Evolutionary conservation across 2,329 filamentous ascomycete species (phyloP), one percentile per base, ranked within the genome.

Genomic region (Verticillium klebahnii): DNA sequence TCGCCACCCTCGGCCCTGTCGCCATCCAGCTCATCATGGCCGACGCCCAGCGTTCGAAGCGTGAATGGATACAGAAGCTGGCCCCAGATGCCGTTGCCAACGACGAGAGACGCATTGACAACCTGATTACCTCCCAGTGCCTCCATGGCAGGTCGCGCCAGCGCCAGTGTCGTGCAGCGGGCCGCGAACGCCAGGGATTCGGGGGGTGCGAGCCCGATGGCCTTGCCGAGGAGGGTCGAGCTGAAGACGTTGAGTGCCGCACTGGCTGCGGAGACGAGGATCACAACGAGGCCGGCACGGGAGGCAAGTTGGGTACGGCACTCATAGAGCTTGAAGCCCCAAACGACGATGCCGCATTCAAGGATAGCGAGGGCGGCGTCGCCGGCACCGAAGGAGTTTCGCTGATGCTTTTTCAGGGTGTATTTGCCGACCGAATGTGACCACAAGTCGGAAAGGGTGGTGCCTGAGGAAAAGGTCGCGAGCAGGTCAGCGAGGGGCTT

Each of bases 281-380:
- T 64, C 0, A 78, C 75, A 2, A 76, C 69, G 5, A 78, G 40
- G 0, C 82, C 81, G 0, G 75, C 75, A 1, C 73, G 65, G 25
- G 78, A 82, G 56, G 80, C 73, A 1, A 84, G 72, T 58, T 80
- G 79, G 2, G 66, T 64, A 4, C 80, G 79, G 69, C 79, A 82
- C 64, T 82, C 80, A 65, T 78, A 82, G 3, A 84, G 73, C 69
- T 84, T 84, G 65, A 84, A 77, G 0, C 82, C 82, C 82, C 82
- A 84, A 3, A 77, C 73, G 2, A 83, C 74, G 29, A 84, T 81
- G 12, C 81, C 82, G 3, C 78, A 76, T 66, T 83, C 79, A 3
- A 84, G 78, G 3, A 84, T 68, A 0, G 80, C 78, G 1, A 78
- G 72, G 0, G 82, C 81, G 3, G 78, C 69, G 63, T 84, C 81